Evolutionary conservation across 2,329 filamentous ascomycete genomes (phyloP).

Genomic region (Tricladium varicosporioides): DNA sequence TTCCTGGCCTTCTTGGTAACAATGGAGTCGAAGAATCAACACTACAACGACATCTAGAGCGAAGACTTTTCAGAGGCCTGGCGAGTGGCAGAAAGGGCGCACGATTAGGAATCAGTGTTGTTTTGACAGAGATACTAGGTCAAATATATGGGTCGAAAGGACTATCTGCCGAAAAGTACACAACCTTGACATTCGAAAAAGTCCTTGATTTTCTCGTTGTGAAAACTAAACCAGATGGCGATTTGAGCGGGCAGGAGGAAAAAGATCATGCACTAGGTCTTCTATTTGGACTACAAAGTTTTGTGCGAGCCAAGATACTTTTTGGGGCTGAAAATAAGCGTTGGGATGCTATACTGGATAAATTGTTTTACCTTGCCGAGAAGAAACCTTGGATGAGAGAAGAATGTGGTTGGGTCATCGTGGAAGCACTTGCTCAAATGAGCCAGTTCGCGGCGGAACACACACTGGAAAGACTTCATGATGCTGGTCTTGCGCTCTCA

Average conservation of each 20-base stretch:
- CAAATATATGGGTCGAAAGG: conserved; percentile 61
- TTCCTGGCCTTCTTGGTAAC: conserved; percentile 52
- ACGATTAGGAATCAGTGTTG: conserved; percentile 83
- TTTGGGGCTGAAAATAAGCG: conserved; percentile 53
- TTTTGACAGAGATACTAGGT: conserved; percentile 75
- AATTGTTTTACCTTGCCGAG: conserved; percentile 70
- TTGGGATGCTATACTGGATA: conserved; percentile 68
- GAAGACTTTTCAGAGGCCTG: conserved; percentile 78
- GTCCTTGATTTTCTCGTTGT: conserved; percentile 52
- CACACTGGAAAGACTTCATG: conserved; percentile 60
- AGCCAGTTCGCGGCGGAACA: conserved; percentile 52
- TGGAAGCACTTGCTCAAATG: conserved; percentile 67
- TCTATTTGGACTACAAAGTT: conserved; percentile 82
- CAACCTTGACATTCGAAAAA: conserved; percentile 56
- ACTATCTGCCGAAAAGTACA: conserved; percentile 45
- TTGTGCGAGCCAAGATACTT: conserved; percentile 75
- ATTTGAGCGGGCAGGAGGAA: conserved; percentile 68
- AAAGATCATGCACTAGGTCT: conserved; percentile 82
- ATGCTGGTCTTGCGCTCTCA: conserved; percentile 70
- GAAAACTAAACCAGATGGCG: conserved; percentile 53
- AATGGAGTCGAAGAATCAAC: conserved; percentile 51
- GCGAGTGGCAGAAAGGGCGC: conserved; percentile 89
- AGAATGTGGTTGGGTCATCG: conserved; percentile 81
- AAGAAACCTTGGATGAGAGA: conserved; percentile 88
- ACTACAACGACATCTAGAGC: conserved; percentile 58